Base-by-base conservation (phyloP, 1,139 yeast genomes). In the Zygoascus hellenicus region DNA sequence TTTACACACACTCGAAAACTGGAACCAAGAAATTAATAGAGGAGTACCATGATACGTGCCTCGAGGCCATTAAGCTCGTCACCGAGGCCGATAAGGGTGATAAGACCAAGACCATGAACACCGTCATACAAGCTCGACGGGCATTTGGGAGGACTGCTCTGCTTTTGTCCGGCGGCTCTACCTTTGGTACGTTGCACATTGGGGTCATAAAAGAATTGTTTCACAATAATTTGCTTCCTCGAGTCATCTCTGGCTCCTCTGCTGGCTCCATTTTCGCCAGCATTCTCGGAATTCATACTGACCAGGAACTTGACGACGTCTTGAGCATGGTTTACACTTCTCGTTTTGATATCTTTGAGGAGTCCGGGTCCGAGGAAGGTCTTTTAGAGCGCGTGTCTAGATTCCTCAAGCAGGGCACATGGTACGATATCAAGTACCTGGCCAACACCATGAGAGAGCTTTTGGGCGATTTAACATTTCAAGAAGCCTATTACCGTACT, bases 231-330 rank as follows among this genome's bases (percentile, higher is more conserved):
- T 70, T 90, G 32, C 69, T 92, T 38, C 99, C 99, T 0, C 74
- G 89, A 43, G 87, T 92, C 43, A 79, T 92, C n/a, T 84, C 95
- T 46, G 98, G 99, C 0, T 84, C 96, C 9, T 87, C 96, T 11
- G 96, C 97, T 0, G 99, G 99, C 14, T 89, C 97, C 0, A 90
- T 92, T 47, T 83, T 94, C 49, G 97, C 98, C 10, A 79, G 96
- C 48, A 79, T 90, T 14, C 71, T 92, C 45, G 88, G 96, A 59
- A 83, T 86, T 15, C 88, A 85, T 60, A 78, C 82, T 11, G 83
- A 82, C 55, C 86, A 80, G 42, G 97, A 90, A 63, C 75, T 86
- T 2, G 71, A 76, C 22, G 72, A 76, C 22, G 48, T 66, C 45
- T 56, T 67, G 53, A 55, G 58, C 34, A 54, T 61, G 10, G 72